These are phyloP conservation scores for Phoma sp. DNA, from an alignment of 2,329 filamentous ascomycete species.

Conservation along the genomic window DNA sequence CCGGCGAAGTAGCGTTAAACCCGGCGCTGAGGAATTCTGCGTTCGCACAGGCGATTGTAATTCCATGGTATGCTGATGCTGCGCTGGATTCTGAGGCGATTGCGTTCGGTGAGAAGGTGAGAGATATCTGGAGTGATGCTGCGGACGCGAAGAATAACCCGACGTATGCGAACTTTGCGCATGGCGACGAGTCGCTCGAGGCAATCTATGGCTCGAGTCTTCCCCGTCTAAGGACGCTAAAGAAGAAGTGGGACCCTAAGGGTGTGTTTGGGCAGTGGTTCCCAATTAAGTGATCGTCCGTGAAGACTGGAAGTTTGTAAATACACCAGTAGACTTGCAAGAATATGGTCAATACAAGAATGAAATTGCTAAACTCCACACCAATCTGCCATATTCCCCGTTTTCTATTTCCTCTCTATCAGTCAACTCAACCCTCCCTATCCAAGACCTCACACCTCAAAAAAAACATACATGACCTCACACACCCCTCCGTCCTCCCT, in stretches of 20 bases:
- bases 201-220: conserved; percentile 37
- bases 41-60: conserved; percentile 49
- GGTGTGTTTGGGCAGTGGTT: conserved; percentile 40
- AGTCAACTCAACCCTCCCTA: background rate
- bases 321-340: no score
- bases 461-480: background rate
- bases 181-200: conserved; percentile 33
- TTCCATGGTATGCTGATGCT: conserved; percentile 51
- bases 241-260: conserved; percentile 36
- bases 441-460: background rate
- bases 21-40: conserved; percentile 37
- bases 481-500: background rate
- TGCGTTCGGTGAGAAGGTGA: conserved; percentile 42
- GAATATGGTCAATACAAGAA: no score
- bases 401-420: no score
- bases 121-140: conserved; percentile 37
- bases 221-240: conserved; percentile 27
- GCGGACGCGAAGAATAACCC: conserved; percentile 21
- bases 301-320: no score
- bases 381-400: no score
- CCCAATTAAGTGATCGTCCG: no score
- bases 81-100: conserved; percentile 46
- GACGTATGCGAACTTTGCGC: conserved; percentile 40
- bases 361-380: no score
- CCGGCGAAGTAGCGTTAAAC: conserved; percentile 36